These are phyloP conservation scores for Lipomyces yarrowii DNA, from an alignment of 1,139 yeast genomes.

Conservation along the genomic window DNA sequence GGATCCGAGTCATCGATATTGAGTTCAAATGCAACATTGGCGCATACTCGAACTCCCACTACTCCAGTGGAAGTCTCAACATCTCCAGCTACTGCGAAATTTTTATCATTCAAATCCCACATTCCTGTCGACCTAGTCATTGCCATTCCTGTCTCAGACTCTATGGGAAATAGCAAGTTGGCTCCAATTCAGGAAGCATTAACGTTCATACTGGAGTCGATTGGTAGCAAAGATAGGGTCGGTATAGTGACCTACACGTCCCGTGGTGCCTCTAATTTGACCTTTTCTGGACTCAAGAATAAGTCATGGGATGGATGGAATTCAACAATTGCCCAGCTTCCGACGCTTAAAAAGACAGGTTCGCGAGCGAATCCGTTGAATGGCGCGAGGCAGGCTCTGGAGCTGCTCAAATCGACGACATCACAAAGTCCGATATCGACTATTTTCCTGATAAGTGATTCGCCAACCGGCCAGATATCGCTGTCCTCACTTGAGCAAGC, in stretches of 20 bases:
- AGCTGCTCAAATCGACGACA: slow-evolving; percentile 5
- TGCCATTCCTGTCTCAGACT: slow-evolving; percentile 15
- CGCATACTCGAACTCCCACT: not conserved
- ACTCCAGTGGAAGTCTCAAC: not conserved
- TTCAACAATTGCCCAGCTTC: slow-evolving; percentile 1
- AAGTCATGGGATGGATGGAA: slow-evolving; percentile 21
- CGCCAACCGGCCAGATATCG: slow-evolving; percentile 1
- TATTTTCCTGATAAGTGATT: slow-evolving; percentile 14
- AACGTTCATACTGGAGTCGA: slow-evolving; percentile 7
- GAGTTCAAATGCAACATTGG: not conserved
- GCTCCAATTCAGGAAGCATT: slow-evolving; percentile 15
- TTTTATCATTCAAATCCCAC: slow-evolving; percentile 2
- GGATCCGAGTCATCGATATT: not conserved
- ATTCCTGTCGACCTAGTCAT: slow-evolving; percentile 19
- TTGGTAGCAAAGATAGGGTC: slow-evolving; percentile 15
- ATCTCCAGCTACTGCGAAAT: not conserved
- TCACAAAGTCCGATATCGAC: slow-evolving; percentile 11
- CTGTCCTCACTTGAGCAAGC: not conserved
- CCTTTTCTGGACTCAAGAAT: slow-evolving; percentile 12
- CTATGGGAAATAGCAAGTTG: not conserved
- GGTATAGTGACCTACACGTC: slow-evolving; percentile 20
- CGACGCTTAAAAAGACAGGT: slow-evolving; percentile 4
- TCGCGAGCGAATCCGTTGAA: slow-evolving; percentile 3
- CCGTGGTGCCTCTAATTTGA: slow-evolving; percentile 6
- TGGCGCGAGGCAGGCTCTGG: slow-evolving; percentile 8